phyloP scores from a whole-genome alignment of 139 green algal genomes.

The Chlamydomonas schloesseri region DNA sequence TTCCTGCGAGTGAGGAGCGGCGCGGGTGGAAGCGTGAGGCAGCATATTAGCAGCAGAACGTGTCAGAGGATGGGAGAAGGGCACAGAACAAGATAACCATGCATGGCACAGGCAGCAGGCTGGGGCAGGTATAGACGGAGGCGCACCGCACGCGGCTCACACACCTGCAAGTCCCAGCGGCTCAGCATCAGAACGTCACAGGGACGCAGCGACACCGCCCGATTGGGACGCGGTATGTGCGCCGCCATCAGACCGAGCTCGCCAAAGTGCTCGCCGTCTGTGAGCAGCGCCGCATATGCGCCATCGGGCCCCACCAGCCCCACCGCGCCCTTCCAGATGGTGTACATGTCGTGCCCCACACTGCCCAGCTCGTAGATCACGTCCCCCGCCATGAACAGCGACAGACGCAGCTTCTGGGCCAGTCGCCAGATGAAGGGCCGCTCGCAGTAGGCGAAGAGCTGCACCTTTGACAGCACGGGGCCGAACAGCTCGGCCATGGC shows the following conservation, averaged over 20 bases:
- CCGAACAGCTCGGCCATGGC: not conserved
- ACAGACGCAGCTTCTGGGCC: conserved; percentile 5
- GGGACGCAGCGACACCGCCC: conserved; percentile 7
- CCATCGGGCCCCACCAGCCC: not conserved
- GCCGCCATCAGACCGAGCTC: conserved; percentile 14
- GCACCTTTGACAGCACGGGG: not conserved
- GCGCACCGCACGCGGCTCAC: not conserved
- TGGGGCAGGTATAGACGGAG: no score
- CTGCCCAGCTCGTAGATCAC: conserved; percentile 15
- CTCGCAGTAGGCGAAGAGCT: conserved; percentile 27
- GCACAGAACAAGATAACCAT: no score
- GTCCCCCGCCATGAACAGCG: conserved; percentile 20
- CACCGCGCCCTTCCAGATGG: conserved; percentile 30
- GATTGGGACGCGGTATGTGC: not conserved
- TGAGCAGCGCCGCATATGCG: conserved; percentile 8
- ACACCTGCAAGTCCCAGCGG: conserved; percentile 18
- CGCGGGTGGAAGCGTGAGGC: no score
- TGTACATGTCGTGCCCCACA: conserved; percentile 35
- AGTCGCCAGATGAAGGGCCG: conserved; percentile 29
- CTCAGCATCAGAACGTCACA: conserved; percentile 23
- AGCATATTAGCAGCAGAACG: no score
- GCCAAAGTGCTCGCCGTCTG: conserved; percentile 24
- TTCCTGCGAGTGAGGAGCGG: not conserved
- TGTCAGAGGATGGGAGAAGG: no score
- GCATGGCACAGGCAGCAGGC: no score